Base-by-base conservation (phyloP, 148 eudicot species). In the Rhododendron ferrugineum region DNA sequence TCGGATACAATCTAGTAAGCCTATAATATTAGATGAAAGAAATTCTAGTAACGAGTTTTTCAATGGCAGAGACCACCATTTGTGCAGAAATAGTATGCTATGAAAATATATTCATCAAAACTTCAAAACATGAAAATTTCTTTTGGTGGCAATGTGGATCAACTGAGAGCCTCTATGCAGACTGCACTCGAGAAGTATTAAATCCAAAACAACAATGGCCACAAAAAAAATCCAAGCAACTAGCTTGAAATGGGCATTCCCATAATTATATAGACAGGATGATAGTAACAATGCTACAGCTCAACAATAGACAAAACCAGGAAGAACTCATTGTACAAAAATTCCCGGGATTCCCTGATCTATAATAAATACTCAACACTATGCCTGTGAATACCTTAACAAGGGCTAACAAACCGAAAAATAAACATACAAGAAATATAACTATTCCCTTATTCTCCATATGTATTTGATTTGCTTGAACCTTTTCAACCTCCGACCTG, bases 381-480 rank as follows among this genome's bases (percentile, higher is more conserved):
- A 87, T 86, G 85, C 92, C 92, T 86, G 87, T 84, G 50, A 89
- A 87, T 84, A 94, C 11, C 89, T 90, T 92, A 44, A 89, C n/a
- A 79, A 95, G 68, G 22, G 92, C 94, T 79, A 94, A 74, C 58
- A 89, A 74, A 30, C 95, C 94, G 83, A 95, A 97, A 81, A 87
- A 11, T 64, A 93, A 80, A 83, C 94, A 94, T 86, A 90, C 81
- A 88, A 94, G 90, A 87, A 95, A 92, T 36, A 94, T 87, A 66
- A 91, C 87, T 34, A 91, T 89, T 49, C 99, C 99, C 87, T 93
- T 95, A 62, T 92, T 95, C 92, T 97, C 99, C 98, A 95, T 91
- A 88, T 95, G 92, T 86, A 88, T 46, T 85, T 97, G 99, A 36
- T 86, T 92, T 86, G 85, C 91, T 79, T 80, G 87, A 68, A 97